These are phyloP conservation scores for Amanita pallidorosea DNA, from an alignment of 768 basidiomycete species.

Conservation along the genomic window DNA sequence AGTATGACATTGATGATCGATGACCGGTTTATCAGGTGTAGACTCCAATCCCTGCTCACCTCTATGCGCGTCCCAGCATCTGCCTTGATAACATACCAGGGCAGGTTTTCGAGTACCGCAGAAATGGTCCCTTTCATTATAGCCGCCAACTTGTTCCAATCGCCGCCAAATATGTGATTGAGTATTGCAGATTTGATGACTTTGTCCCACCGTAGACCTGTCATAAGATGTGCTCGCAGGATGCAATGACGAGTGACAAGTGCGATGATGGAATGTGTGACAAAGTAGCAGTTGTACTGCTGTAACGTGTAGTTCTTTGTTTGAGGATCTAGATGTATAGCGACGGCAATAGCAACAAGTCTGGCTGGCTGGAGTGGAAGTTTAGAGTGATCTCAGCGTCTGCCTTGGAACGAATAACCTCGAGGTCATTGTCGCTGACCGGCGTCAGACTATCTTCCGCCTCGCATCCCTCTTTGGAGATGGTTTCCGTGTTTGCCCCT, in stretches of 20 bases:
- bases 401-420: not conserved
- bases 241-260: not conserved
- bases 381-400: not conserved
- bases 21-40: too few relatives aligned
- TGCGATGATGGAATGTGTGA: not conserved
- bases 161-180: not conserved
- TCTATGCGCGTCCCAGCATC: not conserved
- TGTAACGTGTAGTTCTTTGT: too few relatives aligned
- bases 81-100: not conserved
- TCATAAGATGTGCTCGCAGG: not conserved
- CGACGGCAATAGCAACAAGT: not conserved
- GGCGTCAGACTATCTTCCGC: not conserved
- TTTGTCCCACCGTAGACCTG: not conserved
- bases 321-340: too few relatives aligned
- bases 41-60: not conserved
- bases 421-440: not conserved
- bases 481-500: not conserved
- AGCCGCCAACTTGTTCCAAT: not conserved
- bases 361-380: not conserved
- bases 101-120: not conserved
- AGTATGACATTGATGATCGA: too few relatives aligned
- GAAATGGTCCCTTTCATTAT: not conserved
- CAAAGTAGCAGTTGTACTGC: slow-evolving; percentile 2
- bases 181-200: not conserved
- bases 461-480: not conserved